These are phyloP conservation scores for Scalesia atractyloides DNA, from an alignment of 129 eudicot genomes.

Conservation along the genomic window DNA sequence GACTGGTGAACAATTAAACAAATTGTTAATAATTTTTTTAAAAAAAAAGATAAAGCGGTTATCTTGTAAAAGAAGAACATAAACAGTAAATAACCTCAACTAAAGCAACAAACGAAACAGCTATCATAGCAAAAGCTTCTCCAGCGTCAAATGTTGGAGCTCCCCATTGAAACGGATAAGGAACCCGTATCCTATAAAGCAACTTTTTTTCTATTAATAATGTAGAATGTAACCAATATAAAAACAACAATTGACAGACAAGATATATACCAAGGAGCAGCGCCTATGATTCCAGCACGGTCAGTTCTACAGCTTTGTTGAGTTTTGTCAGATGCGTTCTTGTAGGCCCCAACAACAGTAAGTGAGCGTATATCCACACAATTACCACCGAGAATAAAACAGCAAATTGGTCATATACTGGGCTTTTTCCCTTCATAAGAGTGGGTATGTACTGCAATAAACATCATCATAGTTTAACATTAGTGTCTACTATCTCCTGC, in stretches of 20 bases:
- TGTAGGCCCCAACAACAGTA: conserved; percentile 89
- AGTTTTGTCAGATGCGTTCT: conserved; percentile 52
- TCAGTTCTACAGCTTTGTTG: conserved; percentile 93
- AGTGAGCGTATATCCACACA: conserved; percentile 91
- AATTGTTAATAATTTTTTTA: no score
- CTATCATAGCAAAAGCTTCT: conserved; percentile 99
- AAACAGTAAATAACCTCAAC: conserved; percentile 65
- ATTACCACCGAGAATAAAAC: conserved; percentile 75
- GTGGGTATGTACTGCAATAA: conserved; percentile 78
- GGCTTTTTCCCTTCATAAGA: conserved; percentile 69
- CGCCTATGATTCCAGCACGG: conserved; percentile 88
- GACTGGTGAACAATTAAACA: no score
- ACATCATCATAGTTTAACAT: background rate
- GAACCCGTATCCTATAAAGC: conserved; percentile 79
- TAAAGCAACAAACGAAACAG: conserved; percentile 86
- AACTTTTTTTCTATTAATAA: background rate
- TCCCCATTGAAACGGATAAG: conserved; percentile 99
- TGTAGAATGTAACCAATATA: background rate
- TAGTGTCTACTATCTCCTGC: background rate
- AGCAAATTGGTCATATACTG: conserved; percentile 84
- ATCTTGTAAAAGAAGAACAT: no score
- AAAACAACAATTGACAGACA: background rate
- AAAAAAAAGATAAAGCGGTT: no score
- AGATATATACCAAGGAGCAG: conserved; percentile 87
- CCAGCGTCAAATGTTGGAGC: conserved; percentile 98